phyloP scores from a whole-genome alignment of 345 rosid genomes.

The Nasturtium officinale region DNA sequence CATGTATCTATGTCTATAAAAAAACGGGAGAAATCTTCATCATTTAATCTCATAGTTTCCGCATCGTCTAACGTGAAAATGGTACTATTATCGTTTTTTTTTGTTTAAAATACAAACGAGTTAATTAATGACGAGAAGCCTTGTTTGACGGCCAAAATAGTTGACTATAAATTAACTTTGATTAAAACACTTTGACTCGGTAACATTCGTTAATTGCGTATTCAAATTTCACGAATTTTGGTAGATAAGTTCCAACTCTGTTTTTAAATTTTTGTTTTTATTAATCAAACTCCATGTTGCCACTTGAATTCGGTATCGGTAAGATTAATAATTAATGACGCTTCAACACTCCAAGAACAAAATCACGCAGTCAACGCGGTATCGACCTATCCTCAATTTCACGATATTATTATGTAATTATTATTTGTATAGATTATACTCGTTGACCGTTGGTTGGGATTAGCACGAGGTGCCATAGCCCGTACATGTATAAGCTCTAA shows the following conservation, averaged over 20 bases:
- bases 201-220: background rate
- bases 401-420: background rate
- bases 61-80: background rate
- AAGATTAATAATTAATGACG: background rate
- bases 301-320: background rate
- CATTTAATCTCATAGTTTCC: background rate
- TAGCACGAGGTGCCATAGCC: background rate
- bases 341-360: background rate
- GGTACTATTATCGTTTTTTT: background rate
- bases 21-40: background rate
- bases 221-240: slow-evolving; percentile 5
- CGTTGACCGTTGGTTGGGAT: slow-evolving; percentile 32
- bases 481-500: background rate
- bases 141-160: slow-evolving; percentile 22
- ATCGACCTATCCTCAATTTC: background rate
- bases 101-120: too few species aligned
- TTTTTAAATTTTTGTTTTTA: background rate
- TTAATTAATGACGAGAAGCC: slow-evolving; percentile 5
- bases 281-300: background rate
- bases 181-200: background rate
- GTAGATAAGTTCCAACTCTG: background rate
- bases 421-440: slow-evolving; percentile 2
- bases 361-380: slow-evolving; percentile 11
- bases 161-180: slow-evolving; percentile 8
- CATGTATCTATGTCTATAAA: background rate